Base-by-base conservation (phyloP, 2,329 filamentous ascomycete species). In the Fusarium sp. region DNA sequence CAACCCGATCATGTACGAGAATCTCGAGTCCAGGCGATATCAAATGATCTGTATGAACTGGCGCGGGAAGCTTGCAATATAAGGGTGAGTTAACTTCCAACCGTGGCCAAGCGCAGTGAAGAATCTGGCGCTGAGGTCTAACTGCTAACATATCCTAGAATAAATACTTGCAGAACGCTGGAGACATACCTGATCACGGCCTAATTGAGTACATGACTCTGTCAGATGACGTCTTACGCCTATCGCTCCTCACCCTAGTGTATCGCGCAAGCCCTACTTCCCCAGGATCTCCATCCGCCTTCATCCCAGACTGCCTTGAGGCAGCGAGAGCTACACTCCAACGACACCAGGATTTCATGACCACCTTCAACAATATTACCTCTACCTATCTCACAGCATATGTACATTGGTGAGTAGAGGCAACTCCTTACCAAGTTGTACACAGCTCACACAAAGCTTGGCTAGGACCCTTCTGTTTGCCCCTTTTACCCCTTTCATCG, bases 151-250 rank as follows among this genome's bases (percentile, higher is more conserved):
- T 7, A 2, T 11, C 19, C 3, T 17, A 39, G 36, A 19, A 11
- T 19, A 39, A 39, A 4, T 39, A 39, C n/a, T 39, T 12, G 6
- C 24, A 26, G 24, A 12, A 39, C 6, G 36, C 8, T 12, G 12
- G 36, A 39, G 17, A 39, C n/a, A 39, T 8, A 11, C 9, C 19
- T 17, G 7, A 4, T 17, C n/a, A 39, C 4, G 17, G 36, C 12
- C 9, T 39, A n/a, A 39, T 39, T 17, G n/a, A 39, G 17, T 39
- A 19, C 36, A 39, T 39, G 36, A 19, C n/a, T 39, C 17, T 28
- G 55, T 54, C 62, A 7, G 57, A 65, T 21, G 48, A 65, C 9
- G 49, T 62, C n/a, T 36, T 65, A 20, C 53, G 48, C 6, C 44
- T 62, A 5, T 57, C 57, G 7, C 44, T 65, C 7, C 48, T 65